phyloP scores from a whole-genome alignment of 495 filamentous ascomycete species.

The Tuber calosporum region DNA sequence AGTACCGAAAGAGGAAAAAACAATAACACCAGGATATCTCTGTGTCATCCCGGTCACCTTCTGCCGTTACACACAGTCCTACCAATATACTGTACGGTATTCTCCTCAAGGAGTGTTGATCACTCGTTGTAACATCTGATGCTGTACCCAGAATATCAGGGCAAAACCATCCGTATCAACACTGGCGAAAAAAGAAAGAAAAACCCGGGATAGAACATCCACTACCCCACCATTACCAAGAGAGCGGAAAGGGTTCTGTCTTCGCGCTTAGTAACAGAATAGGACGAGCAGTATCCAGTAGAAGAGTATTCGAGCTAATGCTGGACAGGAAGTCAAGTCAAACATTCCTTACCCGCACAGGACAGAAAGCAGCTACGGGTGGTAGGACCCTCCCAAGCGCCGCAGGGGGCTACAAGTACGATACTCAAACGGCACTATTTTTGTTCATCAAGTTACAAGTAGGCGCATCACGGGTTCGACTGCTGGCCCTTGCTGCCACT shows the following conservation, averaged over 20 bases:
- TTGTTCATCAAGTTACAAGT: too few relatives aligned
- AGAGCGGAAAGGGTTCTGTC: neutral
- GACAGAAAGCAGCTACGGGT: neutral
- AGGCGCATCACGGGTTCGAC: neutral
- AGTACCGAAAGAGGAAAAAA: neutral
- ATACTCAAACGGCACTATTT: neutral
- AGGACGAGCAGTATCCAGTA: too few relatives aligned
- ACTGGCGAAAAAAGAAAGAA: neutral
- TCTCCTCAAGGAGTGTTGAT: neutral
- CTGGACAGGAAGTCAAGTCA: neutral
- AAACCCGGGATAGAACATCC: neutral
- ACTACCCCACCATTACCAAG: neutral
- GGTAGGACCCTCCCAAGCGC: neutral
- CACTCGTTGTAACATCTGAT: neutral
- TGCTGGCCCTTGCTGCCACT: neutral
- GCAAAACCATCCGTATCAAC: too few relatives aligned
- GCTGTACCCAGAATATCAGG: neutral
- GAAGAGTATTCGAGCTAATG: neutral
- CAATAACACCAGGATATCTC: neutral
- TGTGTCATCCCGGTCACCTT: neutral
- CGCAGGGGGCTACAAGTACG: neutral
- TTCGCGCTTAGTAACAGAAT: neutral
- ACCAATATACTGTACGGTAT: neutral
- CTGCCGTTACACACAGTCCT: neutral
- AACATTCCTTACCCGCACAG: neutral